A percentile compares a stretch with the other conserved stretches of the same genome.
Evolutionary conservation across 2,329 filamentous ascomycete species (phyloP).

Genomic region (Raffaelea arxii): DNA sequence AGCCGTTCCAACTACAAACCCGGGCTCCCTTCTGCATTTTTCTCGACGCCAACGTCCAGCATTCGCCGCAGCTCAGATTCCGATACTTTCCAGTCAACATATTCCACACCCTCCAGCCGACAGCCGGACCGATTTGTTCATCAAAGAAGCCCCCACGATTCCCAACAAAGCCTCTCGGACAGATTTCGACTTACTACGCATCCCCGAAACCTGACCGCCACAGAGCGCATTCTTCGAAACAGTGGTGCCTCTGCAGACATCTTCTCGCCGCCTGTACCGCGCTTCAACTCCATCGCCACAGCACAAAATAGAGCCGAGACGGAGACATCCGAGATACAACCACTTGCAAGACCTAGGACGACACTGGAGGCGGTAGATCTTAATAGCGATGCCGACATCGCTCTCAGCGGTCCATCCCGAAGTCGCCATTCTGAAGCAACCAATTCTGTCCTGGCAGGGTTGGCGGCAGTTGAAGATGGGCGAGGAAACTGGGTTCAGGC

Average conservation of each 20-base stretch:
- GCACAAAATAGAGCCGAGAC: slow-evolving; percentile 14
- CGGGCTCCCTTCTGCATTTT: slow-evolving; percentile 7
- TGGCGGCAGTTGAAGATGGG: slow-evolving; percentile 49
- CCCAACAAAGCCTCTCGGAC: slow-evolving; percentile 25
- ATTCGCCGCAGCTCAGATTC: slow-evolving; percentile 15
- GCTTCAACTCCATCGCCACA: slow-evolving; percentile 15
- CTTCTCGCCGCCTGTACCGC: slow-evolving; percentile 27
- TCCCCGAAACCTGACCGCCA: slow-evolving; percentile 28
- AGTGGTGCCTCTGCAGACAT: slow-evolving; percentile 30
- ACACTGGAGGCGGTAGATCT: slow-evolving; percentile 14
- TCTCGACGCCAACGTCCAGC: slow-evolving; percentile 4
- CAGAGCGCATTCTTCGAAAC: slow-evolving; percentile 35
- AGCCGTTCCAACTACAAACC: background rate
- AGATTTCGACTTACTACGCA: slow-evolving; percentile 36
- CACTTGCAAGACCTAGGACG: slow-evolving; percentile 17
- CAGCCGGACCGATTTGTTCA: slow-evolving; percentile 43
- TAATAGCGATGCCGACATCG: slow-evolving; percentile 3
- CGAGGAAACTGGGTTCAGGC: slow-evolving; percentile 55
- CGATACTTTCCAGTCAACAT: slow-evolving; percentile 6
- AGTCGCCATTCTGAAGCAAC: no score
- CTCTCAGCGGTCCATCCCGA: background rate
- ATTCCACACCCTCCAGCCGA: slow-evolving; percentile 12
- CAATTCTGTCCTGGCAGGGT: no score
- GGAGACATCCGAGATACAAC: slow-evolving; percentile 18
- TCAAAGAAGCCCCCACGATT: slow-evolving; percentile 20